These are phyloP conservation scores for Aspergillus haitiensis DNA, from an alignment of 495 filamentous ascomycete genomes.

Conservation along the genomic window DNA sequence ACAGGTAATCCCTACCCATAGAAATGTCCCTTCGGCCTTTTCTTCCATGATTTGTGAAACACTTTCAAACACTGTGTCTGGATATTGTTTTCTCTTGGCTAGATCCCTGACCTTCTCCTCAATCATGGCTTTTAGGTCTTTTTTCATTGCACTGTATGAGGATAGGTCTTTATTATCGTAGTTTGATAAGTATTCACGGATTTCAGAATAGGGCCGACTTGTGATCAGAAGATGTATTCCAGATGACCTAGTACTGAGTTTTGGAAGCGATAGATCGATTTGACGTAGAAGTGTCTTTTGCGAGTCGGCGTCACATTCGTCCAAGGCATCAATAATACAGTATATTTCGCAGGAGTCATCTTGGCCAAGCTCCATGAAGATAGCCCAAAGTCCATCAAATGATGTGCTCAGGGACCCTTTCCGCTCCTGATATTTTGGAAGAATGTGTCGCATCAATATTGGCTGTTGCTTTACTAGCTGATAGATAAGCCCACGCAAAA, in stretches of 20 bases:
- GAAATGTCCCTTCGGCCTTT: slow-evolving; percentile 35
- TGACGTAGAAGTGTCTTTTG: slow-evolving; percentile 23
- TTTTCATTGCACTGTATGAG: slow-evolving; percentile 13
- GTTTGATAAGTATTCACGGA: slow-evolving; percentile 17
- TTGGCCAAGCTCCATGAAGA: slow-evolving; percentile 18
- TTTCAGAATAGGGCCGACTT: slow-evolving; percentile 30
- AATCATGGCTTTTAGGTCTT: slow-evolving; percentile 28
- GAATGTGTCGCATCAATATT: slow-evolving; percentile 22
- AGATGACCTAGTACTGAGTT: not conserved
- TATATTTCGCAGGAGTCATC: slow-evolving; percentile 19
- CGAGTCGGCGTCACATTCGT: slow-evolving; percentile 30
- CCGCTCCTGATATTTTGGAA: slow-evolving; percentile 26
- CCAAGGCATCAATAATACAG: slow-evolving; percentile 32
- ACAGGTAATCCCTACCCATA: slow-evolving; percentile 32
- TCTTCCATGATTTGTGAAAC: slow-evolving; percentile 24
- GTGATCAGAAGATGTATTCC: slow-evolving; percentile 21
- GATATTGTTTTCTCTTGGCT: slow-evolving; percentile 19
- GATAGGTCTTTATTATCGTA: slow-evolving; percentile 20
- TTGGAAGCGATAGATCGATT: not conserved
- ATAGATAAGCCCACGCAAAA: slow-evolving; percentile 31
- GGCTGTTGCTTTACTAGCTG: slow-evolving; percentile 26
- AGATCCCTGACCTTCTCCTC: slow-evolving; percentile 25
- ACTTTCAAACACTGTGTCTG: slow-evolving; percentile 11
- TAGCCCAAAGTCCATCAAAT: slow-evolving; percentile 33
- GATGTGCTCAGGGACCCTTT: slow-evolving; percentile 26